A percentile compares a stretch with the other conserved stretches of the same genome.
Evolutionary conservation across 2,329 filamentous ascomycete species (phyloP).

Genomic region (Epichloe gansuensis): DNA sequence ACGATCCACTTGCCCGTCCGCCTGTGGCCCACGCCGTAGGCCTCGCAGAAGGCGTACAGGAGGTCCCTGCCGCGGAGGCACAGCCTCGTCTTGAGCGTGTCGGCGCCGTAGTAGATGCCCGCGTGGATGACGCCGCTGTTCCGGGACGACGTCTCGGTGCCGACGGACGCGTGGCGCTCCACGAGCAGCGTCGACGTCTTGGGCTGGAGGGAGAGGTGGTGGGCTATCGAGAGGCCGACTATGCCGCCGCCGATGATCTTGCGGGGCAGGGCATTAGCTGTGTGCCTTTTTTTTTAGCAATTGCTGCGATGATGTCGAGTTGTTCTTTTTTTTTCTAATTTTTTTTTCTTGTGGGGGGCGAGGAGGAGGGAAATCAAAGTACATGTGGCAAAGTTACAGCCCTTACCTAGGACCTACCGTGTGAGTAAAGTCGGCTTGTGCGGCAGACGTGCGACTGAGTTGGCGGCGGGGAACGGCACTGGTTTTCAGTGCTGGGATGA

Average conservation of each 20-base stretch:
- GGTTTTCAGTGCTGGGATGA: background rate
- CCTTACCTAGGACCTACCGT: constrained; percentile 22
- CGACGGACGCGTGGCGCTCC: constrained; percentile 63
- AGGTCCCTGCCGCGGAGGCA: constrained; percentile 67
- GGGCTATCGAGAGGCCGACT: constrained; percentile 70
- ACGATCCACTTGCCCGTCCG: constrained; percentile 91
- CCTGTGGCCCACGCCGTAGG: constrained; percentile 54
- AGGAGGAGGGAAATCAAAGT: background rate
- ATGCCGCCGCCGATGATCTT: constrained; percentile 49
- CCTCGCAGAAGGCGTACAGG: constrained; percentile 66
- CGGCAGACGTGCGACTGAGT: constrained; percentile 25
- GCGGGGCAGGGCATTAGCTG: background rate
- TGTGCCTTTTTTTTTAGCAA: too few species aligned
- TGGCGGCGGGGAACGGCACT: background rate
- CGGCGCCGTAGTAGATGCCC: constrained; percentile 75
- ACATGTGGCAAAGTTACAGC: background rate
- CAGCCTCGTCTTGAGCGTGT: constrained; percentile 68
- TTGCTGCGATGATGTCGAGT: too few species aligned
- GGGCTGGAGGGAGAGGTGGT: constrained; percentile 53
- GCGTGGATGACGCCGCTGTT: constrained; percentile 97
- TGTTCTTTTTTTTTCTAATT: background rate
- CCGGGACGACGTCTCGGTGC: constrained; percentile 77
- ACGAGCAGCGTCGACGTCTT: constrained; percentile 61
- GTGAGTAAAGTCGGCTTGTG: constrained; percentile 32
- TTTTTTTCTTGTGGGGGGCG: background rate